These are phyloP conservation scores for Allium sativum DNA, from an alignment of 106 monocot genomes.

Conservation along the genomic window DNA sequence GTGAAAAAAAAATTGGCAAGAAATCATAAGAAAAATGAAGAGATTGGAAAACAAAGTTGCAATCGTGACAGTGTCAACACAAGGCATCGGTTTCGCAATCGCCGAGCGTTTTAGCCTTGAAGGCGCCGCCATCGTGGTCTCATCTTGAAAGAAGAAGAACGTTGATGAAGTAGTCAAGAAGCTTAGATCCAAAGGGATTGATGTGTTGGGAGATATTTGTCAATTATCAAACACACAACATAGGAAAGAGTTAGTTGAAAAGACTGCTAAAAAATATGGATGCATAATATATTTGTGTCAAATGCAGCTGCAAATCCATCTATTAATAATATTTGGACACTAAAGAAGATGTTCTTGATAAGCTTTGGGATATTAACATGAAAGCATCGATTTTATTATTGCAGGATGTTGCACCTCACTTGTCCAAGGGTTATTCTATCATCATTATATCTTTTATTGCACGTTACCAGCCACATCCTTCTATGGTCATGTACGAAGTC, in stretches of 20 bases:
- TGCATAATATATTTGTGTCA: conserved; percentile 87
- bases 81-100: conserved; percentile 82
- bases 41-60: too few species aligned
- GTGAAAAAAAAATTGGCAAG: too few species aligned
- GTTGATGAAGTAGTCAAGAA: conserved; percentile 80
- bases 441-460: too few species aligned
- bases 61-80: conserved; percentile 89
- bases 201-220: conserved; percentile 64
- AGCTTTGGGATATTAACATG: conserved; percentile 93
- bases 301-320: conserved; percentile 95
- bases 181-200: conserved; percentile 64
- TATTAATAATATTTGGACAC: conserved; percentile 50
- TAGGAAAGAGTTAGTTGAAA: conserved; percentile 26
- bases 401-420: too few species aligned
- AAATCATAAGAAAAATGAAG: too few species aligned
- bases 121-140: conserved; percentile 79
- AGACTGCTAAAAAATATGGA: conserved; percentile 55
- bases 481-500: too few species aligned
- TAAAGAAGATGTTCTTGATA: conserved; percentile 75
- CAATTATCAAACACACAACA: conserved; percentile 56
- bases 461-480: too few species aligned
- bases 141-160: conserved; percentile 64
- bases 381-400: conserved; percentile 69
- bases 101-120: conserved; percentile 73
- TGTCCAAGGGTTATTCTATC: too few species aligned